phyloP scores from a whole-genome alignment of 305 asterid genomes.

The Solanum hybrid region DNA sequence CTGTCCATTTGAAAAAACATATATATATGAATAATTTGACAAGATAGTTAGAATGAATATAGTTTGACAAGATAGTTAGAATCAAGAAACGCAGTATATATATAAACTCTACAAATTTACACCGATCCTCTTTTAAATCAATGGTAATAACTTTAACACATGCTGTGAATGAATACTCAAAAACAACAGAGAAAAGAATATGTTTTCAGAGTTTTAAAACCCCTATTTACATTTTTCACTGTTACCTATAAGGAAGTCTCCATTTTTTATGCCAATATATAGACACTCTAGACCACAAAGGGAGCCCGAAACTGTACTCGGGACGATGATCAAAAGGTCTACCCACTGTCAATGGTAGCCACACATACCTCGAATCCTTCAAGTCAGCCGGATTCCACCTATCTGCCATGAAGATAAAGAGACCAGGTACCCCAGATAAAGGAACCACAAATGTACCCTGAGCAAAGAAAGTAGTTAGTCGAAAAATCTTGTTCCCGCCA shows the following conservation, averaged over 20 bases:
- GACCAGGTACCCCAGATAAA: constrained; percentile 46
- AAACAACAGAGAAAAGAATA: background rate
- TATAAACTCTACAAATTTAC: constrained; percentile 7
- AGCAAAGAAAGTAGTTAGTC: constrained; percentile 61
- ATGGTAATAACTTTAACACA: background rate
- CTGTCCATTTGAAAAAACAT: background rate
- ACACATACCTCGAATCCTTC: constrained; percentile 80
- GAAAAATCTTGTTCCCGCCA: constrained; percentile 57
- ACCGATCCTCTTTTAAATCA: background rate
- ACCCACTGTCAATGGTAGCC: constrained; percentile 68
- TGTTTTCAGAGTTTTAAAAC: background rate
- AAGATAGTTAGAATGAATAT: too few relatives aligned
- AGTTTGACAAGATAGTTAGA: too few relatives aligned
- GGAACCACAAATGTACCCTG: constrained; percentile 87
- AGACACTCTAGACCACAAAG: constrained; percentile 78
- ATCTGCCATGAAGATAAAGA: constrained; percentile 79
- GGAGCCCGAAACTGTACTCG: constrained; percentile 62
- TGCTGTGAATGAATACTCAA: background rate
- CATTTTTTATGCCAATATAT: constrained; percentile 85
- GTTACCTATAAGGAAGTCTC: constrained; percentile 57
- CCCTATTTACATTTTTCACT: constrained; percentile 15
- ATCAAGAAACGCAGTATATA: too few relatives aligned
- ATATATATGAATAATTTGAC: too few relatives aligned
- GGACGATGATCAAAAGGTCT: constrained; percentile 69
- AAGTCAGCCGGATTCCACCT: constrained; percentile 87